Evolutionary conservation across 2,329 filamentous ascomycete genomes (phyloP).

Genomic region (Aspergillus spinulosporus): DNA sequence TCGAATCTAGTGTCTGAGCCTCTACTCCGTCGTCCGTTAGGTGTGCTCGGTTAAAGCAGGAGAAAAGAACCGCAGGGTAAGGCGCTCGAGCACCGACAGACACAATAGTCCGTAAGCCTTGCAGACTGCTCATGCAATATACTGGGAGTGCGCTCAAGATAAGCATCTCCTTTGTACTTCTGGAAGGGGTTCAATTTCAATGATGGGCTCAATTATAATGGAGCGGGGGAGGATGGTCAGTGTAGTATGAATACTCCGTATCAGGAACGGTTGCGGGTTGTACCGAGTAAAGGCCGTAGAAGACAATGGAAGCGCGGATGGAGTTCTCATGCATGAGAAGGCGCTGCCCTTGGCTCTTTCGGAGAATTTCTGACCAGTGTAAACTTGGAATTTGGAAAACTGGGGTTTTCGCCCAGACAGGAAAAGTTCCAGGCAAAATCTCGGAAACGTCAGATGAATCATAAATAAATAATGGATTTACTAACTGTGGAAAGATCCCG

Average conservation of each 20-base stretch:
- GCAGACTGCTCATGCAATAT: no score
- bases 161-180: no score
- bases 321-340: not conserved
- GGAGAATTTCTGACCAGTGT: conserved; percentile 16
- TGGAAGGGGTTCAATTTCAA: no score
- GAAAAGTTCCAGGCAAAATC: conserved; percentile 14
- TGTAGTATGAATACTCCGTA: not conserved
- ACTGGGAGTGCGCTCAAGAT: no score
- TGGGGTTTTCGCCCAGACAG: conserved; percentile 1
- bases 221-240: not conserved
- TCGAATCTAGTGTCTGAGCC: conserved; percentile 5
- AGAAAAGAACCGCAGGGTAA: not conserved
- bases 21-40: not conserved
- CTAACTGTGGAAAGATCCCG: not conserved
- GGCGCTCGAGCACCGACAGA: not conserved
- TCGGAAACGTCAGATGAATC: conserved; percentile 8
- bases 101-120: not conserved
- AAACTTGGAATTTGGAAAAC: not conserved
- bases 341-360: conserved; percentile 5
- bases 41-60: conserved; percentile 5
- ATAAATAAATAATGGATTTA: not conserved
- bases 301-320: conserved; percentile 1
- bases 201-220: no score
- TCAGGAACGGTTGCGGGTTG: not conserved
- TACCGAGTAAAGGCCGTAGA: not conserved